Evolutionary conservation across 345 rosid species (phyloP).

Genomic region (Viola odorata): DNA sequence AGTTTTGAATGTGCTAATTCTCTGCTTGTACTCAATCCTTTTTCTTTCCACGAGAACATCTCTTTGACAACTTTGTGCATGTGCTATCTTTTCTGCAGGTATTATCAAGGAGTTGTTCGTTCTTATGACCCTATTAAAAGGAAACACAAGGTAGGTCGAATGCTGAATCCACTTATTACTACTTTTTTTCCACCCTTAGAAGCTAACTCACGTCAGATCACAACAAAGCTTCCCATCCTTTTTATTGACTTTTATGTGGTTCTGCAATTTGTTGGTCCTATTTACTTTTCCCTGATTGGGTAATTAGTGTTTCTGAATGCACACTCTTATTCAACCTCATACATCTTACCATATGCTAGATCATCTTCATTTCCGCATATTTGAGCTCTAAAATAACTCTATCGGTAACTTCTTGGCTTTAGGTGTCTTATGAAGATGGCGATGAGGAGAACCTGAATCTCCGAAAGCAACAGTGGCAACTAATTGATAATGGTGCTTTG

Average conservation of each 20-base stretch:
- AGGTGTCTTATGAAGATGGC: slow-evolving; percentile 70
- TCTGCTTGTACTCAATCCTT: background rate
- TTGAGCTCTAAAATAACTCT: slow-evolving; percentile 4
- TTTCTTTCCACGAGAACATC: background rate
- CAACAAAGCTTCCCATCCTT: too few species aligned
- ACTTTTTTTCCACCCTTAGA: too few species aligned
- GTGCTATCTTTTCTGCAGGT: slow-evolving; percentile 33
- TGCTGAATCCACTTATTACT: slow-evolving; percentile 8
- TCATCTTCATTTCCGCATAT: slow-evolving; percentile 7
- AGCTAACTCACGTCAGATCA: too few species aligned
- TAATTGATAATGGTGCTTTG: slow-evolving; percentile 25
- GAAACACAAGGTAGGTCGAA: slow-evolving; percentile 54
- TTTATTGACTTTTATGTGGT: too few species aligned
- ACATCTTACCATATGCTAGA: background rate
- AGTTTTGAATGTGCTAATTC: background rate
- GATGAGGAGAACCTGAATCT: slow-evolving; percentile 62
- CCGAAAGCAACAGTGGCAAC: slow-evolving; percentile 45
- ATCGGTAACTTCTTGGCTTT: slow-evolving; percentile 9
- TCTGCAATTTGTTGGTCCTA: too few species aligned
- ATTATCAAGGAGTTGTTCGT: slow-evolving; percentile 55
- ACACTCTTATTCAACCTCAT: too few species aligned
- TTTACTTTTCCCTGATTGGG: too few species aligned
- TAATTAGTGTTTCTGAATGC: too few species aligned
- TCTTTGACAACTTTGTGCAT: background rate
- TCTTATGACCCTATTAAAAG: slow-evolving; percentile 38